Base-by-base conservation (phyloP, 1,284 basidiomycete species). In the Athelia sp. region DNA sequence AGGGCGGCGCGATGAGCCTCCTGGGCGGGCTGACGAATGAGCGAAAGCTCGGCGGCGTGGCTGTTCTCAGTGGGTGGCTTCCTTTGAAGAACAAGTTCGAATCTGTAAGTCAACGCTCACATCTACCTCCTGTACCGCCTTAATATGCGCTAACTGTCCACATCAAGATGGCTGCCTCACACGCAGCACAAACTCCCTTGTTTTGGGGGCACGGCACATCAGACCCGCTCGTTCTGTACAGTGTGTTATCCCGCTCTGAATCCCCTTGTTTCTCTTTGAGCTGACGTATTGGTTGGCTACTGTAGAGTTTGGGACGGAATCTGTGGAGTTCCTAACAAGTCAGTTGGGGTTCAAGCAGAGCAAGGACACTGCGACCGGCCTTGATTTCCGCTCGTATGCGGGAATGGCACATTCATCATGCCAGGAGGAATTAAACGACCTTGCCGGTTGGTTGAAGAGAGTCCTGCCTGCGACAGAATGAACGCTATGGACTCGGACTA, bases 171-270 rank as follows among this genome's bases (percentile, higher is more conserved):
- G 62, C 71, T 29, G 75, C 78, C 6, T 67, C 74, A 13, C 72
- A 82, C 56, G 77, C 79, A 18, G 70, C 73, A 49, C 74, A 77
- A 13, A 71, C 81, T n/a, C 87, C 91, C 1, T 75, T 94, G 32
- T 95, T 95, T 71, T 90, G 89, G 84, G 94, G 89, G 4, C 90
- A 93, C 55, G 93, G 93, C 8, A 79, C 71, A n/a, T 69, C 67
- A 26, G 93, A 97, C 64, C 81, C 79, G 9, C 74, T 95, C 13
- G 84, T 95, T 48, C 74, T 73, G 49, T 76, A 74, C 55, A n/a
- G n/a, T n/a, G n/a, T n/a, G n/a, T n/a, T n/a, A n/a, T n/a, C n/a
- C n/a, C n/a, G n/a, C n/a, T n/a, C n/a, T n/a, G n/a, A n/a, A n/a
- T n/a, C n/a, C n/a, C n/a, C n/a, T n/a, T n/a, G n/a, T n/a, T n/a